Conservation (phyloP, 441 rosid genomes). For the Brassica balearica region DNA sequence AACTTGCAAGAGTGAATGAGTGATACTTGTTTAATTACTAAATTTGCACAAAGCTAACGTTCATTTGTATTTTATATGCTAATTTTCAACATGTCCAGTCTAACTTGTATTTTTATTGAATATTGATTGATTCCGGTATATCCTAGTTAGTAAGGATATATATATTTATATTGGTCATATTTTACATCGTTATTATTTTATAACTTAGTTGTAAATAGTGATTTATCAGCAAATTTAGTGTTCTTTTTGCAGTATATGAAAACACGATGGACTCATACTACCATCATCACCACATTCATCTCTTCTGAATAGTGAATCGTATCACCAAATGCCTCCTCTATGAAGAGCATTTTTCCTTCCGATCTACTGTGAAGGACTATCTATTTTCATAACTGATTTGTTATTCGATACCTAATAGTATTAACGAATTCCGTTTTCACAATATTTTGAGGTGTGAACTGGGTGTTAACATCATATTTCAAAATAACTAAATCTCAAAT, state of each 20-base stretch:
- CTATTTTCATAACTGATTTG: too few species aligned
- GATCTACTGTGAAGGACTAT: too few species aligned
- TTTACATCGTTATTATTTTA: background rate
- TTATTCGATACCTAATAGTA: too few species aligned
- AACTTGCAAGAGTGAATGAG: background rate
- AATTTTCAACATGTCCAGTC: background rate
- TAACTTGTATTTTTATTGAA: constrained; percentile 1
- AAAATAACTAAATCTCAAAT: too few species aligned
- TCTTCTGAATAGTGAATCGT: too few species aligned
- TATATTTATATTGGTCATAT: background rate
- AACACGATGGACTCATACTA: background rate
- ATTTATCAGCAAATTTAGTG: background rate
- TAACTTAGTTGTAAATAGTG: background rate
- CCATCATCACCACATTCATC: too few species aligned
- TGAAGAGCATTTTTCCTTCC: too few species aligned
- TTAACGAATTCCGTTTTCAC: too few species aligned
- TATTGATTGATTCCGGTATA: constrained; percentile 6
- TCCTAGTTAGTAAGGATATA: background rate
- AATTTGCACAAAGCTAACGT: background rate
- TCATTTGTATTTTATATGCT: background rate
- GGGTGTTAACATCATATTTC: too few species aligned
- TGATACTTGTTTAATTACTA: background rate
- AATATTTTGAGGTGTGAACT: too few species aligned
- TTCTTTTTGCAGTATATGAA: background rate
- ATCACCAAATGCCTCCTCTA: too few species aligned